Evolutionary conservation across 257 asterid genomes (phyloP), one percentile per base, ranked within the genome.

Genomic region (Solanum appendiculatum): DNA sequence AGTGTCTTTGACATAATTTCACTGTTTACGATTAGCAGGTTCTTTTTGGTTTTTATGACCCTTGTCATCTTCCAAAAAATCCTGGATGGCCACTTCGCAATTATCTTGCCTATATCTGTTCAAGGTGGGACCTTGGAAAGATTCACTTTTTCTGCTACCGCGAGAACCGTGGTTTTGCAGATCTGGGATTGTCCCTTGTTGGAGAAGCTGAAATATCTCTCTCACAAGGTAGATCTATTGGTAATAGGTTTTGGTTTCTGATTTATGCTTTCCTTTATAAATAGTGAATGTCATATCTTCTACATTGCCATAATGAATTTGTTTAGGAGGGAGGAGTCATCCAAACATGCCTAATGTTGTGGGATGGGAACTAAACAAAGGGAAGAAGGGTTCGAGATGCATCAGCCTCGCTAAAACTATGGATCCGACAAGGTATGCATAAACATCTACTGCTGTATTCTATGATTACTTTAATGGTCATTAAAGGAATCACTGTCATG

Each of bases 11-110:
- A 72, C 36, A 9, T 16, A 58, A 29, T n/a, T 68, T 16, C 14
- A 48, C 25, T 88, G 37, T n/a, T 31, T 82, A 58, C 80, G 42
- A 83, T 74, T 81, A 87, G 88, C 94, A 97, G 98, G 90, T 97
- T 86, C 87, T 97, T 33, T 93, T 94, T 91, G 99, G 99, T 84
- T 97, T 94, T 92, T 94, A 95, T 92, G 99, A 95, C 87, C 98
- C 96, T 83, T 94, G 96, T 87, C 92, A 94, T 90, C 98, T 93
- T 80, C 96, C 96, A 77, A 88, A 86, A 83, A 94, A 94, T 91
- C 98, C 98, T 73, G 98, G 99, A 73, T 97, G 99, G 99, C 98
- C 98, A 46, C 97, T 97, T 82, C 97, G 98, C 86, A 97, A 97
- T 90, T 93, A 91, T 86, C 92, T 97, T 44, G 88, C 93, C 90